Evolutionary conservation across 352 stramenopile species (phyloP), one percentile per base, ranked within the genome.

Genomic region (Phytophthora ramorum): DNA sequence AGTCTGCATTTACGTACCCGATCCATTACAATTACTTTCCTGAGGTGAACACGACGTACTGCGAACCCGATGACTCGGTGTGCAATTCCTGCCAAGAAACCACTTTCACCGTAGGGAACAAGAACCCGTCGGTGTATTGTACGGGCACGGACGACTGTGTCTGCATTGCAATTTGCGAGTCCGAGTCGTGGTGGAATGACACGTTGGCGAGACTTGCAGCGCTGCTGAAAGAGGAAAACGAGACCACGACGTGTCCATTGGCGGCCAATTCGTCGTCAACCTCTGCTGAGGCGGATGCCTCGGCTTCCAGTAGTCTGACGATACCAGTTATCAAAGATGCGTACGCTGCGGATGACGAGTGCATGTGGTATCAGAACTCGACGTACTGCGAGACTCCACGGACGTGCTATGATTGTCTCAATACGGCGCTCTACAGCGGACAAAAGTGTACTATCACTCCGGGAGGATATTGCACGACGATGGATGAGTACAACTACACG

Each of bases 11-110:
- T 19, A 61, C 45, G 8, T 87, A 74, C 37, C 78, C 77, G 37
- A 74, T 81, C 52, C 77, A 82, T 38, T 78, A 81, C 70, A 90
- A 89, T 78, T 87, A 85, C 57, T 90, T 90, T 48, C 66, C 75
- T 22, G 55, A 74, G 34, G 37, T 54, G 9, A 89, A 89, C 64
- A 62, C 77, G 41, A 86, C 79, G 4, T 90, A 90, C 62, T 90
- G 81, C 43, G 77, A 77, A 20, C 1, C 26, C 0, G 60, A 72
- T 46, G 81, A 90, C 57, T 40, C 35, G 28, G 34, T 63, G 12
- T 90, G 81, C 54, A 67, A 48, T 30, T 63, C 44, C 0, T 90
- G 81, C 47, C 63, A 71, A 32, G 48, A 63, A 24, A 69, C 37
- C 22, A 71, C 64, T 24, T 89, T 90, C 61, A 66, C 58, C 3